Evolutionary conservation across 352 stramenopile species (phyloP).

Genomic region (Globisporangium barbulae): DNA sequence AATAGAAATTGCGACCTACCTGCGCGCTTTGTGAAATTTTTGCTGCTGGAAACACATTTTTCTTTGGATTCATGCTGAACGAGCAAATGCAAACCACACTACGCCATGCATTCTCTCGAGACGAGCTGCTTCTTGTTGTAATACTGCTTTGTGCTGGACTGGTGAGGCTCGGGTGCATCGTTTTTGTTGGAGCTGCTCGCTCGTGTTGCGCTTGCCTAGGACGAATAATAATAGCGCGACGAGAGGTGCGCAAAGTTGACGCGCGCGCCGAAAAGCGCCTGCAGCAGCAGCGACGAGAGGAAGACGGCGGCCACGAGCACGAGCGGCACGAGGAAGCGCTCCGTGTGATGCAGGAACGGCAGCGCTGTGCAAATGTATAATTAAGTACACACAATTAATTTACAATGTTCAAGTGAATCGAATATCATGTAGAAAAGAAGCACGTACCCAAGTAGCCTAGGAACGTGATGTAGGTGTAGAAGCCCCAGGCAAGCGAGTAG

Average conservation of each 20-base stretch:
- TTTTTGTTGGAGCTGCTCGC: not conserved
- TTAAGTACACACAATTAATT: not conserved
- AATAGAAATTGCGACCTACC: not conserved
- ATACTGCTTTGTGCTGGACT: not conserved
- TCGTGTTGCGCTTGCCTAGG: conserved; percentile 13
- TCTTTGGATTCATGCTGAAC: not conserved
- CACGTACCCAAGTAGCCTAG: conserved; percentile 92
- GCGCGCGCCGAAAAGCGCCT: conserved; percentile 56
- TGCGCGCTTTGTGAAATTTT: not conserved
- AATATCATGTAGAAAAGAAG: not conserved
- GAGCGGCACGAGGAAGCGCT: conserved; percentile 87
- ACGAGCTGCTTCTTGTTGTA: not conserved
- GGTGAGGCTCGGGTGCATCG: too few species aligned
- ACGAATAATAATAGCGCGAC: conserved; percentile 80
- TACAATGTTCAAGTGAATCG: conserved; percentile 2
- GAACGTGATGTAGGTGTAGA: conserved; percentile 99
- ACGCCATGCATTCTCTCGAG: not conserved
- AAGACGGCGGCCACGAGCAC: conserved; percentile 75
- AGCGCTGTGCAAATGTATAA: conserved; percentile 42
- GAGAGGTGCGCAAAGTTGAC: conserved; percentile 78
- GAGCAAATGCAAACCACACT: not conserved
- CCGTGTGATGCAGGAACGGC: conserved; percentile 88
- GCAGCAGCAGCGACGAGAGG: conserved; percentile 78
- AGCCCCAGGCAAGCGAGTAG: conserved; percentile 91
- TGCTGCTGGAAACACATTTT: not conserved